A percentile compares a stretch with the other conserved stretches of the same genome.
Evolutionary conservation across 371 early-diverging fungal genomes (phyloP).

Genomic region (Gilbertella persicaria): DNA sequence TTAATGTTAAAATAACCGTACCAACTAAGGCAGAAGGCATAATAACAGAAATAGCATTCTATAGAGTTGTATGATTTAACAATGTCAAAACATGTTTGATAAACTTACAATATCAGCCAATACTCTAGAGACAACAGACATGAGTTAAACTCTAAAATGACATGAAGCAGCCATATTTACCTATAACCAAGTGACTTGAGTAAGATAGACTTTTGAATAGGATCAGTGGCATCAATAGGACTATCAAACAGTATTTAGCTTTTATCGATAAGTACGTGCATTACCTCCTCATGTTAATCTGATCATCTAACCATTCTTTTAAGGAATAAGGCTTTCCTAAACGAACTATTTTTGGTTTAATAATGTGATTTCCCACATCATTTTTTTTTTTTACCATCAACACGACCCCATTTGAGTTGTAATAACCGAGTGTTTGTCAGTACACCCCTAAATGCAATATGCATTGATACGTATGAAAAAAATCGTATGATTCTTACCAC

Average conservation of each 20-base stretch:
- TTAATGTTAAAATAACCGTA: slow-evolving; percentile 78
- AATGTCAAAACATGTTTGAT: neutral
- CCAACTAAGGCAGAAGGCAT: slow-evolving; percentile 89
- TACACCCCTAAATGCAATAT: slow-evolving; percentile 49
- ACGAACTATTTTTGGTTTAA: slow-evolving; percentile 72
- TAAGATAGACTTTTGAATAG: slow-evolving; percentile 39
- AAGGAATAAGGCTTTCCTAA: slow-evolving; percentile 80
- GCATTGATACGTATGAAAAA: too few relatives aligned
- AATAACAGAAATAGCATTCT: slow-evolving; percentile 71
- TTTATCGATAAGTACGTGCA: too few relatives aligned
- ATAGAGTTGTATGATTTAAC: too few relatives aligned
- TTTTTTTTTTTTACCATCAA: slow-evolving; percentile 45
- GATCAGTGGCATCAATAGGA: slow-evolving; percentile 34
- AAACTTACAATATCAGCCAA: slow-evolving; percentile 70
- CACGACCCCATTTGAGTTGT: slow-evolving; percentile 80
- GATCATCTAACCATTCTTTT: slow-evolving; percentile 65
- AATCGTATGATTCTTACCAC: slow-evolving; percentile 35
- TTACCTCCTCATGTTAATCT: slow-evolving; percentile 55
- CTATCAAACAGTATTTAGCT: slow-evolving; percentile 20
- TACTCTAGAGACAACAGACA: slow-evolving; percentile 39
- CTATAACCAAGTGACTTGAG: slow-evolving; percentile 59
- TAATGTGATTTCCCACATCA: slow-evolving; percentile 4
- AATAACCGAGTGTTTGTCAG: slow-evolving; percentile 58
- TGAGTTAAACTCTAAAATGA: neutral
- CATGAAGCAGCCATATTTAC: slow-evolving; percentile 19